Percentiles rank a stretch among this genome's conserved stretches.
Conservation (phyloP, 129 eudicot species). For the Kitagawia praeruptora region DNA sequence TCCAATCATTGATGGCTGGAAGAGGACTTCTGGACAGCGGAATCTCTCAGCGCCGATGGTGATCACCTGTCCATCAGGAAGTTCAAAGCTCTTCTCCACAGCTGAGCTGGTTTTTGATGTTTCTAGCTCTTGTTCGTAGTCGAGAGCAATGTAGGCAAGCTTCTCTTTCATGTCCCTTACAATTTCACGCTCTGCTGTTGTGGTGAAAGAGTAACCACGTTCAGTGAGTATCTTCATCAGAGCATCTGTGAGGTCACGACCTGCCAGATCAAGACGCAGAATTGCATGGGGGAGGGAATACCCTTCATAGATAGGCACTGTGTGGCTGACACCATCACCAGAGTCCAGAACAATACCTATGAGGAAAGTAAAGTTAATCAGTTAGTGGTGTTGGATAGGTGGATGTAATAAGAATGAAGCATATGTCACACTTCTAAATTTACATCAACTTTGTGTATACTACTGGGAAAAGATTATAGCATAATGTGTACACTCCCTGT, state of each 20-base stretch:
- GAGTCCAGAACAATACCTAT: slow-evolving; percentile 6
- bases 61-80: slow-evolving; percentile 12
- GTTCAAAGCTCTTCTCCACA: slow-evolving; percentile 6
- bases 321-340: slow-evolving; percentile 6
- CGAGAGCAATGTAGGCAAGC: slow-evolving; percentile 8
- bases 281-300: slow-evolving; percentile 2
- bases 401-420: neutral
- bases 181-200: slow-evolving; percentile 8
- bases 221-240: slow-evolving; percentile 2
- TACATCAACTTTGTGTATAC: no score
- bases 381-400: neutral
- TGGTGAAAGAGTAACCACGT: slow-evolving; percentile 6
- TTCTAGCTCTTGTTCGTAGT: slow-evolving; percentile 3
- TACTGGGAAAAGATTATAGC: no score
- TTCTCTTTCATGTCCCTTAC: slow-evolving; percentile 8
- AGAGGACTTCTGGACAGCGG: slow-evolving; percentile 12
- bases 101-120: slow-evolving; percentile 8
- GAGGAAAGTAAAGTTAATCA: neutral
- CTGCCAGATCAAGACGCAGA: slow-evolving; percentile 9
- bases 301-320: neutral
- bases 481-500: no score
- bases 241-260: slow-evolving; percentile 9
- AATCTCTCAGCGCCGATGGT: slow-evolving; percentile 5
- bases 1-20: slow-evolving; percentile 9
- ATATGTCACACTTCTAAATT: neutral